phyloP scores from a whole-genome alignment of 2,329 filamentous ascomycete species.

The Ceratocystis diversiconidia region DNA sequence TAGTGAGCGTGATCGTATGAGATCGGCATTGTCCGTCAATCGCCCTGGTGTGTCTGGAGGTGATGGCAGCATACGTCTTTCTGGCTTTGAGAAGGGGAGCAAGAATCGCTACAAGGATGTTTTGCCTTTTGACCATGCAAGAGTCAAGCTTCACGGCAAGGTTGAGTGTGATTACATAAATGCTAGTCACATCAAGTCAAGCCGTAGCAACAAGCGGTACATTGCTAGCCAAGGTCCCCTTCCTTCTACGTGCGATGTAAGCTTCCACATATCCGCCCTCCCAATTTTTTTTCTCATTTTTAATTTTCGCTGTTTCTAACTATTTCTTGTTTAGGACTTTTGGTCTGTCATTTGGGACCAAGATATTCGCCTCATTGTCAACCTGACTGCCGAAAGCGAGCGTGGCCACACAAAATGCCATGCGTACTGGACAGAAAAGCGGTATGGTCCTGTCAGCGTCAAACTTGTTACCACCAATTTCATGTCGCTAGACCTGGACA shows the following conservation, averaged over 20 bases:
- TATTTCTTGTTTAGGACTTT: conserved; percentile 53
- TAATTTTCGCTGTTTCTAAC: background rate
- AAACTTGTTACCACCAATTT: conserved; percentile 69
- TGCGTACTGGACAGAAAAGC: conserved; percentile 71
- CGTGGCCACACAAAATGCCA: conserved; percentile 91
- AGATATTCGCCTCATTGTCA: conserved; percentile 86
- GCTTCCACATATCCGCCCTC: conserved; percentile 21
- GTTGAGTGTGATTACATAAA: conserved; percentile 85
- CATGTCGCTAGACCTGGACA: conserved; percentile 57
- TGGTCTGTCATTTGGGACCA: conserved; percentile 98
- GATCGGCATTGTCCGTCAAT: conserved; percentile 49
- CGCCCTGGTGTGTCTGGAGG: conserved; percentile 24
- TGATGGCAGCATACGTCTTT: conserved; percentile 49
- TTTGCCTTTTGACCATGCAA: conserved; percentile 83
- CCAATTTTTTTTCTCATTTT: background rate
- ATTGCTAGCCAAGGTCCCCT: conserved; percentile 92
- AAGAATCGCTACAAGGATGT: conserved; percentile 99
- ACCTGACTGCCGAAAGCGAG: conserved; percentile 89
- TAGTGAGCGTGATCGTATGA: conserved; percentile 84
- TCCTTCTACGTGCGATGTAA: conserved; percentile 77
- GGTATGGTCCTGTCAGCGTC: conserved; percentile 65
- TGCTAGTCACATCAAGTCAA: conserved; percentile 70
- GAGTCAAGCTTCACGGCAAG: conserved; percentile 63
- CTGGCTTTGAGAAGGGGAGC: conserved; percentile 81
- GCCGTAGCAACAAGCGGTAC: conserved; percentile 76